phyloP scores from a whole-genome alignment of 192 early-diverging fungal genomes.

The Allomyces macrogynus region DNA sequence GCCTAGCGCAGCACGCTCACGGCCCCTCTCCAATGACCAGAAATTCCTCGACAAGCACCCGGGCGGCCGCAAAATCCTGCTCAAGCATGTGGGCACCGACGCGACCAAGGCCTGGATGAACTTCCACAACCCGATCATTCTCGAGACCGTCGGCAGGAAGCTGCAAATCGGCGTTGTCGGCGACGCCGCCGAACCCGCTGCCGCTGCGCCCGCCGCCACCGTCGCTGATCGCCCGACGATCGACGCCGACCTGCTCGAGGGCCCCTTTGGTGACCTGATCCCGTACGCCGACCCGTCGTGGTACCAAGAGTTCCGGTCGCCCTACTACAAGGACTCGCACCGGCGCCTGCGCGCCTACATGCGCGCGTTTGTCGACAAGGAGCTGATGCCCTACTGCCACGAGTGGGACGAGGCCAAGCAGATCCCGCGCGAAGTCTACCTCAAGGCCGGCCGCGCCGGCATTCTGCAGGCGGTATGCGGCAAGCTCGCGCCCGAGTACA shows the following conservation, averaged over 20 bases:
- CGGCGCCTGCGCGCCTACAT: conserved; percentile 33
- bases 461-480: conserved; percentile 44
- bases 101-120: conserved; percentile 69
- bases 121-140: conserved; percentile 45
- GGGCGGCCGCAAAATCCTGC: conserved; percentile 44
- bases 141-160: neutral
- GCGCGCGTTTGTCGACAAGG: conserved; percentile 55
- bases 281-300: conserved; percentile 66
- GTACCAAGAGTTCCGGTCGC: conserved; percentile 40
- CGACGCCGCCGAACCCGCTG: neutral
- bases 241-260: conserved; percentile 10
- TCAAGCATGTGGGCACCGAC: conserved; percentile 58
- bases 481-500: conserved; percentile 13
- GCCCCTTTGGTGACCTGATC: conserved; percentile 48
- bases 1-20: conserved; percentile 3
- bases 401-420: conserved; percentile 72
- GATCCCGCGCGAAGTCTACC: conserved; percentile 47
- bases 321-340: conserved; percentile 65
- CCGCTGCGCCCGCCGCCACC: neutral
- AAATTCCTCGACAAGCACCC: neutral
- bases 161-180: conserved; percentile 3
- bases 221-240: conserved; percentile 12
- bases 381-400: conserved; percentile 49
- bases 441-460: conserved; percentile 52
- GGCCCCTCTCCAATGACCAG: neutral